Evolutionary conservation across 495 filamentous ascomycete species (phyloP), one percentile per base, ranked within the genome.

Genomic region (Bacidia gigantensis): DNA sequence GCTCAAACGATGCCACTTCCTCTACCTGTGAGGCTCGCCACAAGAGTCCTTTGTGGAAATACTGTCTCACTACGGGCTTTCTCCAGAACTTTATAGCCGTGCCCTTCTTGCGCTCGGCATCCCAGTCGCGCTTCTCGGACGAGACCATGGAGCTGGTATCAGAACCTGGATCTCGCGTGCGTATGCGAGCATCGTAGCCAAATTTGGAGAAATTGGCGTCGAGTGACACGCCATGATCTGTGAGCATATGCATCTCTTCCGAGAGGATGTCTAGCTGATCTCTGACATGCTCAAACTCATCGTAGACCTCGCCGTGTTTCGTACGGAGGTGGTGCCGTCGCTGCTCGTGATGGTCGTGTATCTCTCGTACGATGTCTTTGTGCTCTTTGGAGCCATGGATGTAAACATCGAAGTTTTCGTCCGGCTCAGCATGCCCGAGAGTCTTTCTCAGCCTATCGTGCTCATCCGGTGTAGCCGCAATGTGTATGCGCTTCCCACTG

Each of bases 11-110:
- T 42, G 72, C 71, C 11, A 78, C 73, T 58, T 78, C 67, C 26
- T 76, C 72, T 11, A 62, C 57, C 50, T 72, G 68, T 10, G 64
- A 63, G 3, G 74, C 72, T 26, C 77, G 68, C 78, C 78, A 81
- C 11, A 81, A 64, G 17, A 80, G 65, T 1, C 76, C 76, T 52
- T 75, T 72, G 57, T 81, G 77, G 57, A 77, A 79, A 57, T 80
- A 81, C 64, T 81, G 78, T 40, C 76, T 63, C 7, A 81, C 65
- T 2, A 73, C 67, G 7, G 78, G 78, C 62, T 67, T 70, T 53
- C 72, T 72, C 56, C 69, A 79, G 48, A 80, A 63, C 61, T 70
- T 73, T 58, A 80, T 64, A 5, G 69, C 61, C 29, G 55, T 58
- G 11, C 69, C 74, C 17, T 69, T 64, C 22, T 60, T 63, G 38